Base-by-base conservation (phyloP, 2,329 filamentous ascomycete genomes). In the Fusarium sp. region DNA sequence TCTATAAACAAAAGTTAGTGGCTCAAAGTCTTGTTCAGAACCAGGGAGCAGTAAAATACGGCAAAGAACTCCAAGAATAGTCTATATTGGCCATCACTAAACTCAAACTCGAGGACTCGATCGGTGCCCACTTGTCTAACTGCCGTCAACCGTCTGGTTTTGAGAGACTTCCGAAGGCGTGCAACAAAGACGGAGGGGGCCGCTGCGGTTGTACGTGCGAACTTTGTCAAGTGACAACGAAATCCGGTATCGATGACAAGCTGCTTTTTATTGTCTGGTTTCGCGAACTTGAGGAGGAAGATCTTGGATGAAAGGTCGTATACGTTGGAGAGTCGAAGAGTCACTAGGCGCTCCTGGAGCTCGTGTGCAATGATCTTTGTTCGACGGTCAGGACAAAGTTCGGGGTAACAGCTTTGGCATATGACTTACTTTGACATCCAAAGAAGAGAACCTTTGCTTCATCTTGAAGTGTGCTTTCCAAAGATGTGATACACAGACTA, bases 291-390 rank as follows among this genome's bases (percentile, higher is more conserved):
- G 80, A 99, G 88, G 26, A 98, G 90, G 77, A 98, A 93, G 76
- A 98, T 98, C 77, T 95, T 94, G 70, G 94, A 94, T 67, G 93
- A 97, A 63, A 99, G 89, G 79, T 99, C 96, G 83, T 99, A 98
- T 78, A 98, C 91, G 78, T 99, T 99, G 67, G 93, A 89, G 50
- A 98, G 88, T 68, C 96, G 92, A 66, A 98, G 86, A 62, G 89
- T 89, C 61, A 91, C 88, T 55, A 99, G 86, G 69, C 86, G 88
- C 68, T 88, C 84, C 63, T 93, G 91, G 67, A 99, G 92, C 86
- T 99, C 96, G 79, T 97, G 93, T 58, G 94, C 92, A 77, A 98
- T 97, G 80, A 97, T 93, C 93, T 97, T 76, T 53, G 21, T 37
- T 29, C 23, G 20, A 44, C 6, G 31, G 56, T 70, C 53, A 70